These are phyloP conservation scores for Bocquillonia castaneifolia DNA, from an alignment of 441 rosid genomes.

Conservation along the genomic window DNA sequence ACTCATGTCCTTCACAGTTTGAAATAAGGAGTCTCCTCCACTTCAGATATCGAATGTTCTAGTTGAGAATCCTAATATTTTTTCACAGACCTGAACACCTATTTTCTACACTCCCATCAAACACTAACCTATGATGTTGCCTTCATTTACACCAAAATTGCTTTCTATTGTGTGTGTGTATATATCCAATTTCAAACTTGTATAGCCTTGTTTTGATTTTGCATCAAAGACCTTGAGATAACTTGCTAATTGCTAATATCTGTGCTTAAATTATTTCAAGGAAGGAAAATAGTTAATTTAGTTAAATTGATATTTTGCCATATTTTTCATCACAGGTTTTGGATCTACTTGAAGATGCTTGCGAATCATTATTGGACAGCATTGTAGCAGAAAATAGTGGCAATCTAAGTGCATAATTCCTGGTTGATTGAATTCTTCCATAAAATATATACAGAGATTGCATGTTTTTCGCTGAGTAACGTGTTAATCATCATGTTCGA, in stretches of 20 bases:
- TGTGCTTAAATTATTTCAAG: not conserved
- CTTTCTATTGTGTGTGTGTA: not conserved
- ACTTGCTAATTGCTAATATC: not conserved
- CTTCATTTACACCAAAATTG: not conserved
- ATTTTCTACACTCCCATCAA: not conserved
- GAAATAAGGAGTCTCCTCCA: not conserved
- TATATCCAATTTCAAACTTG: not conserved
- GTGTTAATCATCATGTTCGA: not conserved
- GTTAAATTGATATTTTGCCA: not conserved
- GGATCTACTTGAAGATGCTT: conserved; percentile 88
- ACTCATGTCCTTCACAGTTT: not conserved
- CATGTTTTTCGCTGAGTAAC: not conserved
- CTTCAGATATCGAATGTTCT: not conserved
- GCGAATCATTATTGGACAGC: conserved; percentile 78
- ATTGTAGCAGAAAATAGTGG: conserved; percentile 38
- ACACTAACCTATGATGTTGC: not conserved
- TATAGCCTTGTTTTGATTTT: not conserved
- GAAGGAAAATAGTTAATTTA: not conserved
- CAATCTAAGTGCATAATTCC: conserved; percentile 17
- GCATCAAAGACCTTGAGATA: not conserved
- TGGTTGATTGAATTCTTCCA: not conserved
- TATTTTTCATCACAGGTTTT: conserved; percentile 46
- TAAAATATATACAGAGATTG: not conserved
- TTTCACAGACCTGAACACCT: not conserved
- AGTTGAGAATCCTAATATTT: not conserved